Base-by-base conservation (phyloP, 495 filamentous ascomycete species). In the Aspergillus wentii region DNA sequence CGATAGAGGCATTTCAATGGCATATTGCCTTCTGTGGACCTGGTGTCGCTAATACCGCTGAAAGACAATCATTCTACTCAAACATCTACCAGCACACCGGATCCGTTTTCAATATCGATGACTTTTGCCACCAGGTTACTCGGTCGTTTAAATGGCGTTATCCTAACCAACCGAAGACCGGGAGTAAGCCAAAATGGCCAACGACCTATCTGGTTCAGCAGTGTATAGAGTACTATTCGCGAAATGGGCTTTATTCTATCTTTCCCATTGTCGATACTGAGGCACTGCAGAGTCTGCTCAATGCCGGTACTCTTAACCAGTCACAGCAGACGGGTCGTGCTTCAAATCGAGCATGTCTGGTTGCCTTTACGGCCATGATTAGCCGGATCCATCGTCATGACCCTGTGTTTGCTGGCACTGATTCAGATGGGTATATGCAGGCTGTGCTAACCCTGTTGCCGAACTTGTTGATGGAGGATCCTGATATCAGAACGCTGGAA, bases 351-450 rank as follows among this genome's bases (percentile, higher is more conserved):
- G 51, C 54, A 10, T 56, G 51, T 47, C 30, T 58, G 1, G 40
- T 38, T 11, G 49, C 48, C 1, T 61, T 61, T 26, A 53, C 54
- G 3, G 54, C 57, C 8, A 41, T 50, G 27, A 45, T 61, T n/a
- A 47, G 44, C 8, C 25, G 37, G 8, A 47, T 56, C 8, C 57
- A 56, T 42, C 46, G 51, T 2, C 51, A 48, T 41, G 47, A 55
- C 1, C 46, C 46, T 8, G 38, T 23, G 2, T 58, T 58, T 22
- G 17, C 28, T 0, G 33, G 43, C 28, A 23, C 51, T 11, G 47
- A 58, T 4, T 48, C 57, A 1, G 47, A 52, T 38, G 48, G 43
- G 6, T 61, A 61, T 38, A 8, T 48, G 2, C 49, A 47, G n/a
- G 43, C 51, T 2, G 51, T 40, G 1, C 23, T 61, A 7, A 27